Percentiles rank a stretch among this genome's conserved stretches.
These are phyloP conservation scores for Scedosporium dehoogii DNA, from an alignment of 2,329 filamentous ascomycete genomes.

Conservation along the genomic window DNA sequence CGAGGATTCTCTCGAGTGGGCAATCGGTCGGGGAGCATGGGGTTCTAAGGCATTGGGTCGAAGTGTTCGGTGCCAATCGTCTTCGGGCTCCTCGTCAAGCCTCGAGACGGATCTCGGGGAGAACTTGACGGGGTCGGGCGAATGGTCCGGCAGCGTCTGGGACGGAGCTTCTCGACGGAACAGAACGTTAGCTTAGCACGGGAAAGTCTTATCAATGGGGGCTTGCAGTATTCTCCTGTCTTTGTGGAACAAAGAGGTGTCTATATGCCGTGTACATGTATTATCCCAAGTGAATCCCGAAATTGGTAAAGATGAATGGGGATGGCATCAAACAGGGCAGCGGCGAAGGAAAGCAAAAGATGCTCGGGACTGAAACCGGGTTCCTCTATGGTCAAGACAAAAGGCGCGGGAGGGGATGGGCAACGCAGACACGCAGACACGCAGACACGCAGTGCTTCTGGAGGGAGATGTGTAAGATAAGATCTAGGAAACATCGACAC, in stretches of 20 bases:
- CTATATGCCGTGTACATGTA: neutral
- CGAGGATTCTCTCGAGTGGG: constrained; percentile 50
- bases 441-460: neutral
- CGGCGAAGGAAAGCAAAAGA: no score
- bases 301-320: neutral
- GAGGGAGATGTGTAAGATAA: neutral
- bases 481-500: neutral
- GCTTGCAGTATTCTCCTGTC: constrained; percentile 14
- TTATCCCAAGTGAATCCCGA: neutral
- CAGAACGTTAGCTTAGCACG: constrained; percentile 9
- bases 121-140: constrained; percentile 42
- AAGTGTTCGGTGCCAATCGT: constrained; percentile 40
- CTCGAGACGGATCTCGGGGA: constrained; percentile 38
- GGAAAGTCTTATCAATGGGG: neutral
- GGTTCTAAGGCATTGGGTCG: constrained; percentile 33
- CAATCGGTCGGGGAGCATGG: constrained; percentile 26
- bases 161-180: constrained; percentile 37
- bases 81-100: constrained; percentile 42
- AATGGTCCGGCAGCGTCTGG: constrained; percentile 47
- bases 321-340: neutral
- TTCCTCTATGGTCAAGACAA: neutral
- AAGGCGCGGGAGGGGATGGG: neutral
- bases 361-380: neutral
- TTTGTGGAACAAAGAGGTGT: constrained; percentile 17
- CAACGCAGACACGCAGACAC: neutral